Evolutionary conservation across 306 rosid species (phyloP), one percentile per base, ranked within the genome.

Genomic region (Trichosanthes cucumerina): DNA sequence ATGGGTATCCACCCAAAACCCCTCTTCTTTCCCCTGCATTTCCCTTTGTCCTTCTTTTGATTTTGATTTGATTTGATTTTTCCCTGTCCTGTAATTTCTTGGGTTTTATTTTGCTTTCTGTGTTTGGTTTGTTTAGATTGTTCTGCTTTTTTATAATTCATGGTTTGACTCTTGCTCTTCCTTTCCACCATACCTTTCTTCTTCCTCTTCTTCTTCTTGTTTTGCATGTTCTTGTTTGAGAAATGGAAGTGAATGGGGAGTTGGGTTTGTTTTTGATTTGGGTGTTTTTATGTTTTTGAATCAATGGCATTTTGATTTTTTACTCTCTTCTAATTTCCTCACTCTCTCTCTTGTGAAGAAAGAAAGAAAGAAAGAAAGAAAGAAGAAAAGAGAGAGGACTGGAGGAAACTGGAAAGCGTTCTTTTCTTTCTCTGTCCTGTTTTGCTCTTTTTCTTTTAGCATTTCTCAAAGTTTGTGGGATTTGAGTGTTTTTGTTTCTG

Each of bases 401-500:
- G 19, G 26, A 65, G 23, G 26, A 16, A 34, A 36, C 73, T 65
- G 31, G 46, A 52, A 50, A 31, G 28, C 28, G 58, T 74, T 75
- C 31, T 24, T 75, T 75, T 75, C 46, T 5, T 72, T 74, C 28
- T 15, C 60, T 73, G 26, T 66, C 28, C 62, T 74, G 24, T 50
- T 74, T 47, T 26, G 1, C 31, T 16, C n/a, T 75, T 18, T 75
- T 54, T 52, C 66, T 31, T 75, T 49, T 54, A 52, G 49, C 71
- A 65, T 38, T 65, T 65, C 73, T 65, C 73, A 65, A 38, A 65
- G 76, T 71, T 71, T 71, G 76, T 73, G 58, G 60, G 60, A 47
- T 71, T 71, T 71, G 39, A 7, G 39, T 23, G 53, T 26, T 13
- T 71, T 70, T 24, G 76, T 71, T 71, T 46, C 54, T 43, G 76